These are phyloP conservation scores for Psilocybe azurescens DNA, from an alignment of 768 basidiomycete species.

Conservation along the genomic window DNA sequence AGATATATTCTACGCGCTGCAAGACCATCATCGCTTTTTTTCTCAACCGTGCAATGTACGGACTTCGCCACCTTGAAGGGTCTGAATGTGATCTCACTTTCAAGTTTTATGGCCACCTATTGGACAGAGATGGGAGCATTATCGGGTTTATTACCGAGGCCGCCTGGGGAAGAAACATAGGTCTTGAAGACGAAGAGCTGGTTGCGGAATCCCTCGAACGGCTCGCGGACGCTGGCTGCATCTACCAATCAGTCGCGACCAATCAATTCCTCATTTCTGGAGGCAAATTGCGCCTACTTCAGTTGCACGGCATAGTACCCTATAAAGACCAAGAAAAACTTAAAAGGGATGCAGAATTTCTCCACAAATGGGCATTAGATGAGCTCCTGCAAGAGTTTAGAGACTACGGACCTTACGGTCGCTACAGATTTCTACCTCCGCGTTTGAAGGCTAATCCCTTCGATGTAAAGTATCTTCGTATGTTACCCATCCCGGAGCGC, in stretches of 20 bases:
- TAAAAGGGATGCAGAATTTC: constrained; percentile 22
- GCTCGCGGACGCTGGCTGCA: constrained; percentile 31
- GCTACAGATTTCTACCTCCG: constrained; percentile 8
- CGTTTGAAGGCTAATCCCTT: constrained; percentile 14
- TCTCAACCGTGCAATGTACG: constrained; percentile 37
- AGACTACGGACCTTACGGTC: constrained; percentile 16
- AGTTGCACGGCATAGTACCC: constrained; percentile 24
- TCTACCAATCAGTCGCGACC: constrained; percentile 26
- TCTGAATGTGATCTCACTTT: constrained; percentile 36
- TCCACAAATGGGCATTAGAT: constrained; percentile 34
- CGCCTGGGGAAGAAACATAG: constrained; percentile 35
- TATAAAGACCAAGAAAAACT: constrained; percentile 25
- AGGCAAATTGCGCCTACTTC: constrained; percentile 40
- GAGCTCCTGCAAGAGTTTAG: constrained; percentile 30
- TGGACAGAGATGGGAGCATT: constrained; percentile 35
- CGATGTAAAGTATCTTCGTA: constrained; percentile 9
- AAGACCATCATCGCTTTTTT: constrained; percentile 26
- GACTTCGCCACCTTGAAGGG: constrained; percentile 31
- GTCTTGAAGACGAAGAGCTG: constrained; percentile 31
- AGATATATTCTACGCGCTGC: constrained; percentile 41
- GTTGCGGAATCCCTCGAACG: constrained; percentile 37
- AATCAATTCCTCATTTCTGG: constrained; percentile 36
- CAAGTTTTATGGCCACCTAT: constrained; percentile 38
- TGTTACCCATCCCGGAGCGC: constrained; percentile 3
- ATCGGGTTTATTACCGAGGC: constrained; percentile 42